Conservation (phyloP, 495 filamentous ascomycete species). For the Entonaema liquescens region DNA sequence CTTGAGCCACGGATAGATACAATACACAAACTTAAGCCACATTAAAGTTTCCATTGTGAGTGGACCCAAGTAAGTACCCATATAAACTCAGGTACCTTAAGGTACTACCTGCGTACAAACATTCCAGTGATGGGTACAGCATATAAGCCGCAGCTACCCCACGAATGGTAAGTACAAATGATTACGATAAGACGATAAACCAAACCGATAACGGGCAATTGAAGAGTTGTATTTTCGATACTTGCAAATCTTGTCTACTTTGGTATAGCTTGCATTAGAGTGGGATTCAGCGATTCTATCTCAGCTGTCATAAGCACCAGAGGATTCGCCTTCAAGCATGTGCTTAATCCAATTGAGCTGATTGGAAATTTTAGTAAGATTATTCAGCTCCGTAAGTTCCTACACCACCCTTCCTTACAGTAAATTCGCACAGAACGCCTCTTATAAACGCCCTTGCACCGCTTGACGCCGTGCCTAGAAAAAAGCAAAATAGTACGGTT, state of each 20-base stretch:
- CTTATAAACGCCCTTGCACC: constrained; percentile 6
- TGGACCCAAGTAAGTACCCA: no score
- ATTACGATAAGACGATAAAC: neutral
- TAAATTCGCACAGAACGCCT: constrained; percentile 4
- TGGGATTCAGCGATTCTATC: neutral
- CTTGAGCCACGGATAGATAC: neutral
- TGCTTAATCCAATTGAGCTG: constrained; percentile 6
- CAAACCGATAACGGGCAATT: constrained; percentile 6
- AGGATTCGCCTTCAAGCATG: constrained; percentile 6
- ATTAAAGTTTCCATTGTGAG: no score
- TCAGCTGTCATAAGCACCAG: constrained; percentile 1
- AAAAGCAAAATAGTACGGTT: constrained; percentile 45
- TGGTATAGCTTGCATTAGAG: neutral
- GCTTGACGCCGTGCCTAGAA: neutral
- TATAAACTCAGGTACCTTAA: no score
- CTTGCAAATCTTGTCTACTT: constrained; percentile 6
- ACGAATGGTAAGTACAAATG: no score
- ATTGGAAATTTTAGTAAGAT: constrained; percentile 15
- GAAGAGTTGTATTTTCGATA: constrained; percentile 17
- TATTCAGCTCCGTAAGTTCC: constrained; percentile 16
- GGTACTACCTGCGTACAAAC: no score
- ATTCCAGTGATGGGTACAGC: no score
- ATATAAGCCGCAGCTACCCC: no score
- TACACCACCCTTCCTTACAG: neutral
- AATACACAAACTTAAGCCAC: neutral